Conservation (phyloP, 768 basidiomycete species). For the Serendipita sp. region DNA sequence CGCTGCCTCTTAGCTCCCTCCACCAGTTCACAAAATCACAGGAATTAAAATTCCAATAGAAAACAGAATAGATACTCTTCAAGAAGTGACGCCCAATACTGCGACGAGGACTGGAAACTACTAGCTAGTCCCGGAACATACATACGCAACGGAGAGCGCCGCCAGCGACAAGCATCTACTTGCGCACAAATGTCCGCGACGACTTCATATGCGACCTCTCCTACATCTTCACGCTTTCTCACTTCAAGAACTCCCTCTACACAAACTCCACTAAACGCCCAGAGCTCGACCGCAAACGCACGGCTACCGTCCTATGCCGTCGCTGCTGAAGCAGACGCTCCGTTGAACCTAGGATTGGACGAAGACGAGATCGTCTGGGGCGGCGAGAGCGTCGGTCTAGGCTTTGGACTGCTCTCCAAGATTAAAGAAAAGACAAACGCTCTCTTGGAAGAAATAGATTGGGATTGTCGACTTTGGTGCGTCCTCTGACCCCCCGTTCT, state of each 20-base stretch:
- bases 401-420: constrained; percentile 1
- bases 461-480: constrained; percentile 1
- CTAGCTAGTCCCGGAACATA: too few species aligned
- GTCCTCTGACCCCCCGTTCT: not conserved
- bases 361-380: constrained; percentile 1
- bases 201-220: not conserved
- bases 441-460: not conserved
- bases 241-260: not conserved
- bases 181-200: not conserved
- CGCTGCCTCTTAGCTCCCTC: too few species aligned
- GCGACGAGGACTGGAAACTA: too few species aligned
- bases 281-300: too few species aligned
- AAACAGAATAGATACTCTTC: too few species aligned
- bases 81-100: too few species aligned
- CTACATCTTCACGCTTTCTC: not conserved
- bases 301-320: not conserved
- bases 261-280: not conserved
- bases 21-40: too few species aligned
- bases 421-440: constrained; percentile 3
- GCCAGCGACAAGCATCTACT: too few species aligned
- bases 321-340: constrained; percentile 5
- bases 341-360: not conserved
- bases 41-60: too few species aligned
- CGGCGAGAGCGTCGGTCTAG: constrained; percentile 2
- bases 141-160: too few species aligned